Conservation (phyloP, 805 yeast species). For the Saccharomycopsis sp. region DNA sequence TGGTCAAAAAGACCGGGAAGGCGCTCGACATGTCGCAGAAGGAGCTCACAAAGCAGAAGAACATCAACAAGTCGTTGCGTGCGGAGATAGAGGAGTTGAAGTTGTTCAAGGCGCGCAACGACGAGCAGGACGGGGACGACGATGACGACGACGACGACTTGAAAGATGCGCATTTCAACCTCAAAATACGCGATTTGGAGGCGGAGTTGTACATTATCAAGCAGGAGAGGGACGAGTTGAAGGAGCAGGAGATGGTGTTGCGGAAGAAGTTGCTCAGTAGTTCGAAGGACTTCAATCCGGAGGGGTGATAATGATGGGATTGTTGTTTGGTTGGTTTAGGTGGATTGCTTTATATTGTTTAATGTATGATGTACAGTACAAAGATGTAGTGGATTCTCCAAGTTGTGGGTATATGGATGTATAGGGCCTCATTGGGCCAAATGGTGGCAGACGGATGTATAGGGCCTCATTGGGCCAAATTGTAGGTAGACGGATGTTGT, state of each 20-base stretch:
- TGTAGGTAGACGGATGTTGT: too few relatives aligned
- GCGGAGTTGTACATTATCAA: slow-evolving; percentile 76
- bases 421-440: too few relatives aligned
- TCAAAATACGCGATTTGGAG: slow-evolving; percentile 73
- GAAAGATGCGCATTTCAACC: slow-evolving; percentile 52
- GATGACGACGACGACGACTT: slow-evolving; percentile 30
- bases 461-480: too few relatives aligned
- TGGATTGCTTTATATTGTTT: too few relatives aligned
- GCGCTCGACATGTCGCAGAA: slow-evolving; percentile 70
- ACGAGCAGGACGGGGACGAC: slow-evolving; percentile 25
- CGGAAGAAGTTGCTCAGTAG: slow-evolving; percentile 44
- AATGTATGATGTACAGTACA: background rate
- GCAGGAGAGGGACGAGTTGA: slow-evolving; percentile 78
- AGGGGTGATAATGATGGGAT: background rate
- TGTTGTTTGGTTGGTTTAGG: background rate
- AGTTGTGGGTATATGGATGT: too few relatives aligned
- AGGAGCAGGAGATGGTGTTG: slow-evolving; percentile 48
- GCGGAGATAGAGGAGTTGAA: slow-evolving; percentile 66
- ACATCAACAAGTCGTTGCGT: slow-evolving; percentile 45
- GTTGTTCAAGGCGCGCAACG: slow-evolving; percentile 34
- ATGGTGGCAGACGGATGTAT: too few relatives aligned
- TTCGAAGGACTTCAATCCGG: background rate
- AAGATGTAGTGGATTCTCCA: background rate
- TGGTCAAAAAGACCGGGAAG: slow-evolving; percentile 65
- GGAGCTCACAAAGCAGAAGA: slow-evolving; percentile 59